Evolutionary conservation across 176 grass and related monocot genomes (phyloP).

Genomic region (Aegilops speltoides): DNA sequence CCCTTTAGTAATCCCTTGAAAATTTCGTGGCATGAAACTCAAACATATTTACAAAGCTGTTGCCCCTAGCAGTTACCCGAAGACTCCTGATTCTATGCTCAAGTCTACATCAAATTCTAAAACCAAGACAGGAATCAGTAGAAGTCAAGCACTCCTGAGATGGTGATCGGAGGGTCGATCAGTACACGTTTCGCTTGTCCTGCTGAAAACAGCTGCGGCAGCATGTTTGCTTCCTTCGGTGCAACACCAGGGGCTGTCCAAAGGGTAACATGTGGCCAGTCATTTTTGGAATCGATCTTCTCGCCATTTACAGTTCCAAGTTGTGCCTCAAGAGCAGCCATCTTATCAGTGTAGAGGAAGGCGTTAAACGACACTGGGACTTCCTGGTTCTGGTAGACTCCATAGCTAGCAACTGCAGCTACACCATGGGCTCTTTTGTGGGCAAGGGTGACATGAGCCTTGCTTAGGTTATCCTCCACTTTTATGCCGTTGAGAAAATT

Average conservation of each 20-base stretch:
- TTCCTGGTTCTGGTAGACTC: conserved; percentile 63
- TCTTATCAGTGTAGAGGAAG: conserved; percentile 66
- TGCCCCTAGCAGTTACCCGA: neutral
- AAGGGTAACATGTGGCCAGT: conserved; percentile 83
- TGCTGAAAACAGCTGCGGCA: conserved; percentile 53
- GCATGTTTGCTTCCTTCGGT: conserved; percentile 73
- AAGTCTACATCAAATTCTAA: neutral
- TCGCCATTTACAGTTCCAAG: conserved; percentile 71
- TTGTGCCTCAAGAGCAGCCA: conserved; percentile 60
- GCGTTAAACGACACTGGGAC: conserved; percentile 59
- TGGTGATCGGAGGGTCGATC: conserved; percentile 54
- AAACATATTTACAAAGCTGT: conserved; percentile 1
- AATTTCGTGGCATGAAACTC: neutral
- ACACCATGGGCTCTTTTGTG: conserved; percentile 93
- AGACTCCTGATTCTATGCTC: neutral
- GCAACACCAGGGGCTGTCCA: conserved; percentile 70
- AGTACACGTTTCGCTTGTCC: conserved; percentile 60
- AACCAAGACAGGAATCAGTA: conserved; percentile 46
- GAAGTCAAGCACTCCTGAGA: conserved; percentile 67
- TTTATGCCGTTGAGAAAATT: conserved; percentile 48
- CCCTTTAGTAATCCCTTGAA: neutral
- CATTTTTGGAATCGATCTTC: conserved; percentile 64
- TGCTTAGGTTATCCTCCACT: conserved; percentile 62
- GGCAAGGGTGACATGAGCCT: conserved; percentile 83
- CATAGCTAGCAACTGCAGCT: conserved; percentile 72